Evolutionary conservation across 495 filamentous ascomycete genomes (phyloP).

Genomic region (Chaetomium cochliodes): DNA sequence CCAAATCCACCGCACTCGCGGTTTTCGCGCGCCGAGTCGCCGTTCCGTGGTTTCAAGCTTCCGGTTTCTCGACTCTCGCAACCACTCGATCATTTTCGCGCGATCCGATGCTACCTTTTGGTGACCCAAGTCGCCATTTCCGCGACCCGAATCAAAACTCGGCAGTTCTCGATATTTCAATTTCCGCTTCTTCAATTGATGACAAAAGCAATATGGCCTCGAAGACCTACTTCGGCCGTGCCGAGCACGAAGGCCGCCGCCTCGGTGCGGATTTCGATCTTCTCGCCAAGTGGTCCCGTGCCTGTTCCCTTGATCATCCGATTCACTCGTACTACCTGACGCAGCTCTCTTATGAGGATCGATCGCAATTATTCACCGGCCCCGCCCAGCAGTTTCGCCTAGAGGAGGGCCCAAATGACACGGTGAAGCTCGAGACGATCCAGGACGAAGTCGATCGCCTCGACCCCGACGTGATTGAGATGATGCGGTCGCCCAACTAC

Average conservation of each 20-base stretch:
- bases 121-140: neutral
- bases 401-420: constrained; percentile 18
- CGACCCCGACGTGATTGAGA: constrained; percentile 24
- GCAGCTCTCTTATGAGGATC: constrained; percentile 27
- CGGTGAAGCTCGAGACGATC: constrained; percentile 22
- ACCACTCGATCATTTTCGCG: neutral
- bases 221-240: constrained; percentile 26
- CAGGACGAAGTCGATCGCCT: constrained; percentile 10
- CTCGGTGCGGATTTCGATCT: constrained; percentile 29
- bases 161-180: neutral
- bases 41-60: neutral
- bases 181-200: constrained; percentile 13
- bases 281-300: constrained; percentile 28
- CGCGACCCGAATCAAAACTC: neutral
- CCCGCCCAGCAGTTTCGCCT: constrained; percentile 18
- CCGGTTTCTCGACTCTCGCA: neutral
- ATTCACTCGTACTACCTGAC: constrained; percentile 22
- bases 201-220: constrained; percentile 18
- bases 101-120: neutral
- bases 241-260: constrained; percentile 26
- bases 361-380: constrained; percentile 26
- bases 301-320: constrained; percentile 10
- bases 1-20: neutral
- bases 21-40: neutral
- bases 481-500: constrained; percentile 23